Base-by-base conservation (phyloP, 1,284 basidiomycete species). In the Apiotrichum mycotoxinovorans region DNA sequence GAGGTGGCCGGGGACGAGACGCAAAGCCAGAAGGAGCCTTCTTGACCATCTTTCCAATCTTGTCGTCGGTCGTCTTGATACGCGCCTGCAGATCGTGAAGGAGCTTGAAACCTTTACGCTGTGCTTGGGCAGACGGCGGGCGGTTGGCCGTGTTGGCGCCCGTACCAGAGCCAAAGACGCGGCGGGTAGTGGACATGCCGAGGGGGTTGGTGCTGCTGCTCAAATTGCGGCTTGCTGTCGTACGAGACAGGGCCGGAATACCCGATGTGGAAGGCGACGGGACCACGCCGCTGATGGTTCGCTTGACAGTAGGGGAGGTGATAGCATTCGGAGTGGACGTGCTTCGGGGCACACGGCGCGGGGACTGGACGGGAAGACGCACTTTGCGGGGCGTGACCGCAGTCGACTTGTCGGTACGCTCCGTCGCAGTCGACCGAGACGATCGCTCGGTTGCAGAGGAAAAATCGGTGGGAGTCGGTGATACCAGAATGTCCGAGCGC, bases 21-120 rank as follows among this genome's bases (percentile, higher is more conserved):
- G 33, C n/a, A 22, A 43, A 43, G 9, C 33, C 42, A 15, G 43
- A 22, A 11, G 51, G 34, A 14, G 51, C 42, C 51, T 45, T 52
- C 42, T 52, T 45, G 30, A 45, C 34, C 43, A 51, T 51, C 26
- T 51, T 61, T 26, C 66, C 70, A 7, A 75, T 58, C 52, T 70
- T 68, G 53, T 72, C 68, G 52, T 75, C 71, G 3, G 72, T 69
- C 4, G 70, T 69, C 56, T 70, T 71, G 44, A 75, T 61, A 23
- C 66, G 63, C 7, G 71, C 65, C 60, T 72, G 69, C 11, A 75
- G 61, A 46, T 74, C 70, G 38, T 69, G 69, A 20, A 75, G 51
- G 33, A 75, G 57, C 50, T 63, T 66, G 62, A 69, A 66, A 2
- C 67, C 73, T 56, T 69, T 68, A 11, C 64, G 67, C 56, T 72